These are phyloP conservation scores for Vaccinium macrocarpon DNA, from an alignment of 148 eudicot genomes.

Conservation along the genomic window DNA sequence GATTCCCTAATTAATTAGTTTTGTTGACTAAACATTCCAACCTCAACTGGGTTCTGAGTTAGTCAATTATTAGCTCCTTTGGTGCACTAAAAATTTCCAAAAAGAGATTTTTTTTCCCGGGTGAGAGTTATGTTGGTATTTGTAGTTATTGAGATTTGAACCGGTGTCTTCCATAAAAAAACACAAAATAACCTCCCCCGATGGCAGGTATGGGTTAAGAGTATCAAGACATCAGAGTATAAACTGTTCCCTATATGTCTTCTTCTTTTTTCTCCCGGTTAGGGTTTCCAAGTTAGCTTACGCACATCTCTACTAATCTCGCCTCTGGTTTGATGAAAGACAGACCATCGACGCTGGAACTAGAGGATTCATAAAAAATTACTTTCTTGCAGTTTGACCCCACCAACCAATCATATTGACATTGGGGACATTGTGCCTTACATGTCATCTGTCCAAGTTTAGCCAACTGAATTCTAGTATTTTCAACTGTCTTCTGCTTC, in stretches of 20 bases:
- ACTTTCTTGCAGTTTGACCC: too few relatives aligned
- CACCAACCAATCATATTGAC: too few relatives aligned
- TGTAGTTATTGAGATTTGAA: too few relatives aligned
- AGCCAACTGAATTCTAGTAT: background rate
- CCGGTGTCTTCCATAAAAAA: too few relatives aligned
- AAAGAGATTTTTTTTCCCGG: too few relatives aligned
- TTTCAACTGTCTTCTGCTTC: background rate
- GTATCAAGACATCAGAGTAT: conserved; percentile 12
- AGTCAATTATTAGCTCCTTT: background rate
- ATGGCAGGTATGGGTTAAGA: conserved; percentile 19
- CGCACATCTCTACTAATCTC: too few relatives aligned
- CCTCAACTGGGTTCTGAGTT: background rate
- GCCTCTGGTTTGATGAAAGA: too few relatives aligned
- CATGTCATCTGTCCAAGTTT: background rate
- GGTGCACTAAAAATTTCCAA: background rate
- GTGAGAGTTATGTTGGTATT: too few relatives aligned
- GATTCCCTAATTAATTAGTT: background rate
- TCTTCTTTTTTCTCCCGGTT: too few relatives aligned
- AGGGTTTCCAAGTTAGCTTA: background rate
- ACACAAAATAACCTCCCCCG: background rate
- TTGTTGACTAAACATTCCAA: background rate
- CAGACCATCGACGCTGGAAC: too few relatives aligned
- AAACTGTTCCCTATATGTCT: background rate
- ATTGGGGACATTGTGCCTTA: too few relatives aligned
- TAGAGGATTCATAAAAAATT: too few relatives aligned